Evolutionary conservation across 192 early-diverging fungal species (phyloP), one percentile per base, ranked within the genome.

Genomic region (Helicostylum pulchrum): DNA sequence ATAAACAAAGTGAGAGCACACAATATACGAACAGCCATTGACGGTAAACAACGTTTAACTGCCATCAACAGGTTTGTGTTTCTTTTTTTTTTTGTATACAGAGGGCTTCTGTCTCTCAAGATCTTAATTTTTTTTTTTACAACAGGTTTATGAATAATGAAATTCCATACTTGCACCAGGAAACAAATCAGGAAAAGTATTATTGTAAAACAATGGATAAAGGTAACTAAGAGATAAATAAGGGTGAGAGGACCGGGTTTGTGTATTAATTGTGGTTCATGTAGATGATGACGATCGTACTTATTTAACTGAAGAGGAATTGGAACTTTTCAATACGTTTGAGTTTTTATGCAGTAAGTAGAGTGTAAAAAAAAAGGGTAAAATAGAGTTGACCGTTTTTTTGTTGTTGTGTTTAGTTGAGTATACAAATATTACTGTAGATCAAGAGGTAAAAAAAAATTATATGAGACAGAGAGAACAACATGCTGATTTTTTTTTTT

Each of bases 101-200:
- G n/a, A n/a, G n/a, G n/a, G n/a, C n/a, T n/a, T n/a, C n/a, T n/a
- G n/a, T n/a, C n/a, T n/a, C n/a, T n/a, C n/a, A n/a, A n/a, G n/a
- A 23, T 9, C 15, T 2, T 7, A 30, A 31, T 17, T 61, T 45
- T n/a, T 21, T 32, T 9, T 3, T 12, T 42, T 61, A 7, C 5
- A 14, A 26, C 32, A 62, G 60, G 14, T 62, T 62, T 19, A 62
- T 62, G 60, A 31, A 62, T 4, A 62, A 62, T 15, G 60, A 62
- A 49, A 49, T 62, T 31, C 30, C 60, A 4, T 50, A 49, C 8
- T 11, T 50, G 9, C 47, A 49, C 8, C 20, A 23, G 8, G 60
- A 36, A 49, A 32, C n/a, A 5, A 5, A 26, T 17, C 34, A 23
- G 10, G 20, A 15, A 46, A 60, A 60, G 21, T 60, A 46, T 26